These are phyloP conservation scores for Aspergillus neotritici DNA, from an alignment of 2,329 filamentous ascomycete species.

Conservation along the genomic window DNA sequence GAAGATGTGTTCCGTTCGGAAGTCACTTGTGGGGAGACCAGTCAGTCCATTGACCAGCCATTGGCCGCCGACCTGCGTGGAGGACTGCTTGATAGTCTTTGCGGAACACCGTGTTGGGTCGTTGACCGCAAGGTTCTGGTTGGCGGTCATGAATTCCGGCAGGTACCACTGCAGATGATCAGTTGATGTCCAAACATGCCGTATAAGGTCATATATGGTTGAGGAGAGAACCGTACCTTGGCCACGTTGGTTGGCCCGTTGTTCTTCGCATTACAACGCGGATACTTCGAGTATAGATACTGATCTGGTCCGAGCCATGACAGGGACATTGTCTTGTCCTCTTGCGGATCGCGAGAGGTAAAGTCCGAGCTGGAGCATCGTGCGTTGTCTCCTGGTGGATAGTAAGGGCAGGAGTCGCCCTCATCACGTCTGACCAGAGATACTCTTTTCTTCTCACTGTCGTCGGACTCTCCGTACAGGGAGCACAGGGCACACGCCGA, in stretches of 20 bases:
- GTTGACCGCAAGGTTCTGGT: constrained; percentile 1
- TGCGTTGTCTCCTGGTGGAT: constrained; percentile 4
- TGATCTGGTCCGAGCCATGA: constrained; percentile 1
- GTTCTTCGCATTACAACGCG: constrained; percentile 9
- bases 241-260: constrained; percentile 4
- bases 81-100: constrained; percentile 5
- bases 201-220: no score
- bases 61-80: not conserved
- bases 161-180: constrained; percentile 7
- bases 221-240: constrained; percentile 1
- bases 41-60: constrained; percentile 4
- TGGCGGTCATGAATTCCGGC: constrained; percentile 9
- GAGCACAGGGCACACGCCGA: constrained; percentile 6
- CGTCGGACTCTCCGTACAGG: constrained; percentile 5
- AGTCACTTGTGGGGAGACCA: constrained; percentile 1
- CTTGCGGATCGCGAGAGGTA: constrained; percentile 1
- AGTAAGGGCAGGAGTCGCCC: constrained; percentile 5
- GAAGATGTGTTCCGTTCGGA: constrained; percentile 9
- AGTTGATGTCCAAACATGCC: no score
- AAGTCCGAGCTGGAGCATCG: constrained; percentile 2
- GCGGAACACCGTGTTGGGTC: constrained; percentile 7
- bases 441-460: not conserved
- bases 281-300: constrained; percentile 6
- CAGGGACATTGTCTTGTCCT: constrained; percentile 5
- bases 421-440: not conserved